Conservation (phyloP, 768 basidiomycete species). For the Mrakia gelida region DNA sequence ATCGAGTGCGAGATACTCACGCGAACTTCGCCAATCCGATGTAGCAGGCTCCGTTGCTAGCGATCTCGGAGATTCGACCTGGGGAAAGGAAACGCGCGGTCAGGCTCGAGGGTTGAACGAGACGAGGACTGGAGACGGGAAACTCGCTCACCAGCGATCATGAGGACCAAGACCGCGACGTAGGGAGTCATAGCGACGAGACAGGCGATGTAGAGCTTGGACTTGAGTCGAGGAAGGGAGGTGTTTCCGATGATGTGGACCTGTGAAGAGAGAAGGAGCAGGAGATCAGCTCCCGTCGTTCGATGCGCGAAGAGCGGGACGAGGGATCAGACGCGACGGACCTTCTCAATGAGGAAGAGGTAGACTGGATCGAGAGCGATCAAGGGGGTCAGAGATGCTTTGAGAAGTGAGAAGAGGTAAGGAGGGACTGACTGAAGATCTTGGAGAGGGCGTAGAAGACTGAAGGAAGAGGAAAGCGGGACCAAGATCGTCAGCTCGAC, state of each 20-base stretch:
- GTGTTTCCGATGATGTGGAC: slow-evolving; percentile 30
- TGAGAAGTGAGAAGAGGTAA: too few relatives aligned
- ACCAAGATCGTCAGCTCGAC: too few relatives aligned
- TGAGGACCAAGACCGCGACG: slow-evolving; percentile 21
- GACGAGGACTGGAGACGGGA: background rate
- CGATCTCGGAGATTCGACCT: slow-evolving; percentile 26
- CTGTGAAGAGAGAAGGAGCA: background rate
- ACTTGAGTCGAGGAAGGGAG: slow-evolving; percentile 15
- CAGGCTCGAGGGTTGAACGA: background rate
- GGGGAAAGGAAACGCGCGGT: background rate
- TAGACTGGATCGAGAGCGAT: background rate
- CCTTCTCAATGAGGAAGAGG: slow-evolving; percentile 31
- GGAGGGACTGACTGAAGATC: background rate
- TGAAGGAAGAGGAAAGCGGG: background rate
- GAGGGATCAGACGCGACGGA: background rate
- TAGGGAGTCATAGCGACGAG: slow-evolving; percentile 26
- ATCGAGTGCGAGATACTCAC: background rate
- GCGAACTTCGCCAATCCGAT: slow-evolving; percentile 27
- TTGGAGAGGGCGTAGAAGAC: slow-evolving; percentile 32
- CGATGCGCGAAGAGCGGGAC: background rate
- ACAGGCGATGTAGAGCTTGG: slow-evolving; percentile 26
- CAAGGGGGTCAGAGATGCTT: too few relatives aligned
- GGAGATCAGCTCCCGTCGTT: background rate
- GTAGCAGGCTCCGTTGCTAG: slow-evolving; percentile 16
- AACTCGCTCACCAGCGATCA: slow-evolving; percentile 20